phyloP scores from a whole-genome alignment of 495 filamentous ascomycete species.

The Penicillium subrubescens region DNA sequence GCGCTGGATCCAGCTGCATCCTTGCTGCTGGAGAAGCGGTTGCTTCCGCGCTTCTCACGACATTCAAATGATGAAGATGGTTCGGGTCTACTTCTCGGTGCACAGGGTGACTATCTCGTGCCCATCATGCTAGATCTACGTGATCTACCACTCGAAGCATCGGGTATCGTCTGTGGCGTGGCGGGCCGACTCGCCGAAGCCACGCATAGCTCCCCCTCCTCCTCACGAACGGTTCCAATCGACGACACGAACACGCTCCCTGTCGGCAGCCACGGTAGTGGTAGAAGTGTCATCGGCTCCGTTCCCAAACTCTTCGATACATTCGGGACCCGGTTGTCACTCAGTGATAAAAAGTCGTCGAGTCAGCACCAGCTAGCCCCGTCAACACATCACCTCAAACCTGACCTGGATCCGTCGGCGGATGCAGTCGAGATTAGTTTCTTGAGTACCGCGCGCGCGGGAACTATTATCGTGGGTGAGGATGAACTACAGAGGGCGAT shows the following conservation, averaged over 20 bases:
- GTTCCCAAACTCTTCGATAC: constrained; percentile 23
- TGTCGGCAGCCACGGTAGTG: constrained; percentile 9
- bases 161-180: constrained; percentile 91
- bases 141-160: constrained; percentile 81
- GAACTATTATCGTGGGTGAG: constrained; percentile 82
- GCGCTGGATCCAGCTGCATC: constrained; percentile 78
- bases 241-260: neutral
- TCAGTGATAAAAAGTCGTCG: constrained; percentile 16
- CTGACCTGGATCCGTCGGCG: constrained; percentile 45
- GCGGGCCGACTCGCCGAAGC: constrained; percentile 74
- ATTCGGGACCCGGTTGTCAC: constrained; percentile 17
- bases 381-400: constrained; percentile 39
- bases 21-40: constrained; percentile 74
- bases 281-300: constrained; percentile 22
- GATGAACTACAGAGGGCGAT: constrained; percentile 72
- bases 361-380: constrained; percentile 13
- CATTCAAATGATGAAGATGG: constrained; percentile 45
- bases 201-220: constrained; percentile 21
- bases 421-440: constrained; percentile 85
- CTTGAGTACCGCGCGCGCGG: constrained; percentile 83
- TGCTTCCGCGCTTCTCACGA: constrained; percentile 58
- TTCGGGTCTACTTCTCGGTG: constrained; percentile 67
- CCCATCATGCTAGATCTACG: constrained; percentile 88
- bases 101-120: constrained; percentile 76
- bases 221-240: constrained; percentile 8